Percentiles rank a stretch among this genome's conserved stretches.
phyloP scores from a whole-genome alignment of 176 grass and related monocot species.

The Carex myosuroides region DNA sequence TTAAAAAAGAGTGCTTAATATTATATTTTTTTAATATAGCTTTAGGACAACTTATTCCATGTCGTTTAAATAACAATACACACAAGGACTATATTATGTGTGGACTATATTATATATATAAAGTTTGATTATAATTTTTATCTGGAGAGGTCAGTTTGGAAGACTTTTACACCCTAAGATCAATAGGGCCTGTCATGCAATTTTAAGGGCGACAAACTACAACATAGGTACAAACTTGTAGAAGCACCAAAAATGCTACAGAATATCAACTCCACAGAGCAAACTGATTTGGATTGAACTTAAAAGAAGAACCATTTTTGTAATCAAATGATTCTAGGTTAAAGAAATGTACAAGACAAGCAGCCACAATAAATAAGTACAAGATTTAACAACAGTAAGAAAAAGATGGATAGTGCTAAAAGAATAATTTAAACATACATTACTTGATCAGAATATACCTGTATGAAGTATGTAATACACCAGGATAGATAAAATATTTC shows the following conservation, averaged over 20 bases:
- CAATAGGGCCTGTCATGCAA: neutral
- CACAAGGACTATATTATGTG: neutral
- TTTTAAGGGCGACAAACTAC: neutral
- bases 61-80: neutral
- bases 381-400: neutral
- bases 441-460: slow-evolving; percentile 20
- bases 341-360: neutral
- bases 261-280: neutral
- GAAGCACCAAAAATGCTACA: neutral
- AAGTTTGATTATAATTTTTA: neutral
- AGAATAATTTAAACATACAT: neutral
- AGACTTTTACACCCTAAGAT: neutral
- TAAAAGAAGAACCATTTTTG: neutral
- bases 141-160: neutral
- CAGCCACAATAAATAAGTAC: neutral
- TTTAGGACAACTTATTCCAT: neutral
- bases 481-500: slow-evolving; percentile 50
- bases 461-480: slow-evolving; percentile 41
- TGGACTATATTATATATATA: neutral
- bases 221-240: neutral
- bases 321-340: neutral
- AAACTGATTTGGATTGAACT: slow-evolving; percentile 2
- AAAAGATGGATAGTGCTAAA: neutral
- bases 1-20: neutral
- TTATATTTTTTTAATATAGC: neutral